These are phyloP conservation scores for Craspedostauros australis DNA, from an alignment of 108 stramenopile species.

Conservation along the genomic window DNA sequence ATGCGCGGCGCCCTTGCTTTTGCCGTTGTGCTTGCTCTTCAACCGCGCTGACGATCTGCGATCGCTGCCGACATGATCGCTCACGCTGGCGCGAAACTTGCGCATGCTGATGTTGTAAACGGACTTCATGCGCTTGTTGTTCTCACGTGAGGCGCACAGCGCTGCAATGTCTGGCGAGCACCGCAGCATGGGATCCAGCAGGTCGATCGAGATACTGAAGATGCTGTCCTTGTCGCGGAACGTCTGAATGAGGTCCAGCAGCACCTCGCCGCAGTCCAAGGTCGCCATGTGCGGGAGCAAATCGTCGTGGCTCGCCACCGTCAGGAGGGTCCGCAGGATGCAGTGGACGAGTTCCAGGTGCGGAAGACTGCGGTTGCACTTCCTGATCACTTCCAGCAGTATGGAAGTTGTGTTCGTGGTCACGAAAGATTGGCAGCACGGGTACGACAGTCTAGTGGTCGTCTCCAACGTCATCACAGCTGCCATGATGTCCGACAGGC, in stretches of 20 bases:
- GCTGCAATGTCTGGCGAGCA: too few species aligned
- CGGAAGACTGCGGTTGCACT: conserved; percentile 87
- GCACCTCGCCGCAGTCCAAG: conserved; percentile 36
- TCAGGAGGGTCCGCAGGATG: conserved; percentile 63
- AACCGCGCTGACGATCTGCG: too few species aligned
- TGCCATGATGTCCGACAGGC: conserved; percentile 64
- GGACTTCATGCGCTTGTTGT: too few species aligned
- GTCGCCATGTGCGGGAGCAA: conserved; percentile 41
- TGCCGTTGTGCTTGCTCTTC: too few species aligned
- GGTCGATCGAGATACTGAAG: conserved; percentile 35
- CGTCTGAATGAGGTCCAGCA: conserved; percentile 81
- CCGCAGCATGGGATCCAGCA: conserved; percentile 28
- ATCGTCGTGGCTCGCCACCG: conserved; percentile 52
- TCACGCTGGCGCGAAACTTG: too few species aligned
- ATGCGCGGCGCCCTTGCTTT: too few species aligned
- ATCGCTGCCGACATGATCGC: too few species aligned
- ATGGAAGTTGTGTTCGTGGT: conserved; percentile 47
- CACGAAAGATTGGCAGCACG: conserved; percentile 66
- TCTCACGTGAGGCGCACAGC: too few species aligned
- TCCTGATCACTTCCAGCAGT: conserved; percentile 58
- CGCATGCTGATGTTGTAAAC: too few species aligned
- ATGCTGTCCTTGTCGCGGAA: conserved; percentile 78
- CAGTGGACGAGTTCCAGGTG: conserved; percentile 76
- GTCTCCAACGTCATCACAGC: conserved; percentile 61
- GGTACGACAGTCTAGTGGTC: conserved; percentile 55